Conservation (phyloP, 1,284 basidiomycete genomes). For the Bjerkandera adusta region DNA sequence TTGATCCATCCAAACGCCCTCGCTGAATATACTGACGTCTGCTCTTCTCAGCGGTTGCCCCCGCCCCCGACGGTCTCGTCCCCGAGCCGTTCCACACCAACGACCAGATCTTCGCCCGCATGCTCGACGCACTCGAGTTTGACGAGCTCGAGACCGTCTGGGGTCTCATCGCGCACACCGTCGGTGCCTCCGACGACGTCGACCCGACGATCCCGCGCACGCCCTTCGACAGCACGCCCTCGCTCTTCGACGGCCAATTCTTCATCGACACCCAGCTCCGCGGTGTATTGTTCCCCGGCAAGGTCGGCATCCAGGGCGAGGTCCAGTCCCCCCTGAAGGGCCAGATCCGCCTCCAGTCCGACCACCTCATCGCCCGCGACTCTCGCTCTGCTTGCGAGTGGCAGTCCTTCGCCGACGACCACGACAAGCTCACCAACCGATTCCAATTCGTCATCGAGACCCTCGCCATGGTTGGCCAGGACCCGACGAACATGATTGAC, state of each 20-base stretch:
- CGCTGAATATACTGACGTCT: conserved; percentile 3
- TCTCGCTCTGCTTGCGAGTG: conserved; percentile 34
- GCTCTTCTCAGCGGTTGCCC: conserved; percentile 18
- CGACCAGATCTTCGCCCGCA: conserved; percentile 28
- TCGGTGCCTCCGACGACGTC: conserved; percentile 28
- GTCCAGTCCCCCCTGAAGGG: conserved; percentile 13
- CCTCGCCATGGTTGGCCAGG: conserved; percentile 18
- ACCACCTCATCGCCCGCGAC: conserved; percentile 24
- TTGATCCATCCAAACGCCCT: not conserved
- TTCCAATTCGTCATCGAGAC: conserved; percentile 10
- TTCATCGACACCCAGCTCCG: conserved; percentile 37
- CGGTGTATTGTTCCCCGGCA: conserved; percentile 30
- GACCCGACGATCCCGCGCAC: conserved; percentile 24
- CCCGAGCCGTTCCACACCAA: conserved; percentile 23
- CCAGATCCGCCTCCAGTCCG: conserved; percentile 18
- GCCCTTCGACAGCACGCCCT: conserved; percentile 32
- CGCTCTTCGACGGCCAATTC: conserved; percentile 38
- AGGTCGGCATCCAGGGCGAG: conserved; percentile 20
- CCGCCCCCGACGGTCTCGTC: conserved; percentile 24
- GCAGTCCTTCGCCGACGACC: conserved; percentile 18
- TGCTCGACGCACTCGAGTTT: no score
- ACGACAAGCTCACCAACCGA: conserved; percentile 3
- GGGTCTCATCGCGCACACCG: no score
- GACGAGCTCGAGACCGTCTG: no score
- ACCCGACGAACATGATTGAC: conserved; percentile 6